Evolutionary conservation across 345 rosid species (phyloP), one percentile per base, ranked within the genome.

Genomic region (Passiflora organensis): DNA sequence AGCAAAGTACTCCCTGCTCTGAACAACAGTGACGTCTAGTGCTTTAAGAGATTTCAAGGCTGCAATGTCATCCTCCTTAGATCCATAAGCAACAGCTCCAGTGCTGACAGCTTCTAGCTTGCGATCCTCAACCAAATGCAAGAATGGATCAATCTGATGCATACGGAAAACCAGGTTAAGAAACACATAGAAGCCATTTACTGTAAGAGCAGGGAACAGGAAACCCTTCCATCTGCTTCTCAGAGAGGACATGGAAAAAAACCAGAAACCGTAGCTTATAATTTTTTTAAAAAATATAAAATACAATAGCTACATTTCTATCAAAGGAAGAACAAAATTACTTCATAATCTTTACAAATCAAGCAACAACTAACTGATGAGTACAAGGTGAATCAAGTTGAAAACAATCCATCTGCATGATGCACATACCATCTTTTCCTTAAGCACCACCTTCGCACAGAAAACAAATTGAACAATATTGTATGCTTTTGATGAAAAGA

Each of bases 141-240:
- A 66, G 71, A 78, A 93, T 16, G 99, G 95, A 63, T 93, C 97
- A 37, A 79, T 80, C 99, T 93, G 76, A 66, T 65, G 55, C 71
- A 74, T 57, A 42, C 48, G 59, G 23, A 67, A 36, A 48, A 38
- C 10, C 5, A 42, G 18, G 13, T 50, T 48, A 58, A 16, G 51
- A 49, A 21, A 8, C 34, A 8, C 8, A 28, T 28, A 28, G 34
- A 3, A 2, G 34, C 8, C n/a, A n/a, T 28, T 28, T 28, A 3
- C 8, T 28, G 34, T 8, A 28, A 28, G 34, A 28, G 34, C 34
- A 28, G 8, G 34, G 8, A 28, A 28, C 11, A 13, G 47, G 19
- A 18, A 1, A 15, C 18, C n/a, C 15, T 22, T 59, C 36, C 9
- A 54, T 19, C 21, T 10, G 16, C 53, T 56, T 51, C 16, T 10